These are phyloP conservation scores for Aspergillus coremiiformis DNA, from an alignment of 495 filamentous ascomycete genomes.

Conservation along the genomic window DNA sequence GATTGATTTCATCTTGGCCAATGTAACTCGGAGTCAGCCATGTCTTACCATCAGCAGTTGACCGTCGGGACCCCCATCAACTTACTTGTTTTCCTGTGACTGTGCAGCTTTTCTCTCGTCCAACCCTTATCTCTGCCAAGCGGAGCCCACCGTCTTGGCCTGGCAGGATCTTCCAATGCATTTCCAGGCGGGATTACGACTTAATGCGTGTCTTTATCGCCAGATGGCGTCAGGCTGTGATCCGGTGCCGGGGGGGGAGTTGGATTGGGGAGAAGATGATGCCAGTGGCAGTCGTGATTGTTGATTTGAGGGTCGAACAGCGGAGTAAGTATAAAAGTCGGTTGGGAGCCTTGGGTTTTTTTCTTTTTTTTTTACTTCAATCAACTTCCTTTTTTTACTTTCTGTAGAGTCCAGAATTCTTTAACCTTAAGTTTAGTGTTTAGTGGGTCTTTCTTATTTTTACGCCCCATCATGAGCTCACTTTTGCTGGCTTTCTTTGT, in stretches of 20 bases:
- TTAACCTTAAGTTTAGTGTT: too few species aligned
- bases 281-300: neutral
- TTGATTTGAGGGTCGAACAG: too few species aligned
- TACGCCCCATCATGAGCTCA: neutral
- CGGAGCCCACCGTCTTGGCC: neutral
- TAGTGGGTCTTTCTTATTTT: neutral
- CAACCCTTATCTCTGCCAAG: conserved; percentile 3
- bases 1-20: neutral
- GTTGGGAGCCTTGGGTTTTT: too few species aligned
- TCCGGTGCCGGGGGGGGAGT: neutral
- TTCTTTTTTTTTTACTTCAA: too few species aligned
- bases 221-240: neutral
- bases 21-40: neutral
- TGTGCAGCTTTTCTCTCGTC: neutral
- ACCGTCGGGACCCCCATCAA: conserved; percentile 2
- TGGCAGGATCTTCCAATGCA: neutral
- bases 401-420: too few species aligned
- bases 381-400: too few species aligned
- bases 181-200: neutral
- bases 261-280: neutral
- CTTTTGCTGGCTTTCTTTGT: neutral
- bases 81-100: neutral
- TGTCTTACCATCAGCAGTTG: neutral
- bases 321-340: too few species aligned
- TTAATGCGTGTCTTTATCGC: neutral